Conservation (phyloP, 1,284 basidiomycete species). For the Inonotus obliquus region DNA sequence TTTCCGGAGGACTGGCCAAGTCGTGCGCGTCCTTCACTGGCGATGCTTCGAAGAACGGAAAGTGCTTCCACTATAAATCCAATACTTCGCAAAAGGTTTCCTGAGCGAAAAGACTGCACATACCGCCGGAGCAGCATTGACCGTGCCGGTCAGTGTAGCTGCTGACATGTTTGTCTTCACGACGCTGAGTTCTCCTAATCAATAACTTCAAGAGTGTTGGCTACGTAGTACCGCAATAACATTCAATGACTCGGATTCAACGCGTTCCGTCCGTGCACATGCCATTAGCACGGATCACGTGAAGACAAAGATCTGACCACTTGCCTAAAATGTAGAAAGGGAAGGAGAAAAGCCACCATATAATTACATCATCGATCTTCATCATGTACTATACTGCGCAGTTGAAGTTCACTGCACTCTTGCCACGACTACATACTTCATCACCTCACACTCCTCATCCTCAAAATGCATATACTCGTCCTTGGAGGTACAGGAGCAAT, state of each 20-base stretch:
- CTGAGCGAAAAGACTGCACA: not conserved
- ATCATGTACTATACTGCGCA: too few relatives aligned
- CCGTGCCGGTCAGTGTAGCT: not conserved
- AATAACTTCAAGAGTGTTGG: too few relatives aligned
- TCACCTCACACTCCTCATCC: not conserved
- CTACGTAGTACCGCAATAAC: too few relatives aligned
- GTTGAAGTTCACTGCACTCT: too few relatives aligned
- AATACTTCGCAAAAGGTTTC: not conserved
- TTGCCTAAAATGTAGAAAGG: too few relatives aligned
- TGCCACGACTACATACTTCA: not conserved
- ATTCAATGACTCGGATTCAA: too few relatives aligned
- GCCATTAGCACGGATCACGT: too few relatives aligned
- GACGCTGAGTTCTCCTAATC: too few relatives aligned
- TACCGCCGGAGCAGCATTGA: constrained; percentile 5
- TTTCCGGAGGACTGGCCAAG: constrained; percentile 64
- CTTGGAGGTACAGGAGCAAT: constrained; percentile 55
- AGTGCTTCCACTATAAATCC: constrained; percentile 68
- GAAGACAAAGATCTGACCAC: too few relatives aligned
- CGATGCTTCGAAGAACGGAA: constrained; percentile 74
- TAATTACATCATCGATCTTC: too few relatives aligned
- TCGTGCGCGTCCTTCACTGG: constrained; percentile 81
- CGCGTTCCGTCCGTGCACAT: too few relatives aligned
- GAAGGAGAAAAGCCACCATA: too few relatives aligned
- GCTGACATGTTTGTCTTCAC: not conserved
- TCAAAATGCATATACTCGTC: constrained; percentile 29